These are phyloP conservation scores for Haplosporangium gracile DNA, from an alignment of 192 early-diverging fungal species.

Conservation along the genomic window DNA sequence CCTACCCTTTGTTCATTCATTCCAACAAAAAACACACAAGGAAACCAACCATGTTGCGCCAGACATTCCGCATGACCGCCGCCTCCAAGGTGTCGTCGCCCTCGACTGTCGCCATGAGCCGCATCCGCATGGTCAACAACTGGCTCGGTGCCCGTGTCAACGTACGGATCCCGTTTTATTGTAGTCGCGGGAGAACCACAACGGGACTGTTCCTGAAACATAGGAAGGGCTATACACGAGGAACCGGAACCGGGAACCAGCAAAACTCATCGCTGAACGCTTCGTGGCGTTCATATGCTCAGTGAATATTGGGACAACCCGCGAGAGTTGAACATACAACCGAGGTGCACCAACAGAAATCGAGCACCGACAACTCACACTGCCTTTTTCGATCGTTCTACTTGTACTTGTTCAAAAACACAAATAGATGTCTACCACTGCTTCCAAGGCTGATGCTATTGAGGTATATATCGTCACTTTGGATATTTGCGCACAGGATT, in stretches of 20 bases:
- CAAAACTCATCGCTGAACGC: too few relatives aligned
- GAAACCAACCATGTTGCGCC: constrained; percentile 39
- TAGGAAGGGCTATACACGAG: background rate
- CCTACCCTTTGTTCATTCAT: background rate
- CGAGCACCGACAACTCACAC: background rate
- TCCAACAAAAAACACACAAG: background rate
- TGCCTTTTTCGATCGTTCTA: background rate
- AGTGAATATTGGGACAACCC: background rate
- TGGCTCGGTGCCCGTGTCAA: constrained; percentile 48
- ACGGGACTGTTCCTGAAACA: constrained; percentile 4
- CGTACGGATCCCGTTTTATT: constrained; percentile 20
- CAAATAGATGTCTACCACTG: constrained; percentile 51
- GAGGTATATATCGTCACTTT: constrained; percentile 25
- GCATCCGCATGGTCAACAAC: constrained; percentile 49
- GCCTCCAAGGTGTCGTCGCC: constrained; percentile 43
- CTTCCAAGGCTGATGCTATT: constrained; percentile 27
- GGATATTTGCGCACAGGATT: background rate
- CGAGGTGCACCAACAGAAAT: background rate
- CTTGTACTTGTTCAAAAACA: background rate
- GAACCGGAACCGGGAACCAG: background rate
- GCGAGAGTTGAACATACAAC: background rate
- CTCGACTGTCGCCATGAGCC: constrained; percentile 39
- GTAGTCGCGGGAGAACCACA: background rate
- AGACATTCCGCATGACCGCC: constrained; percentile 43
- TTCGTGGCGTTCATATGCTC: background rate